Base-by-base conservation (phyloP, 345 rosid species). In the Camelina neglecta region DNA sequence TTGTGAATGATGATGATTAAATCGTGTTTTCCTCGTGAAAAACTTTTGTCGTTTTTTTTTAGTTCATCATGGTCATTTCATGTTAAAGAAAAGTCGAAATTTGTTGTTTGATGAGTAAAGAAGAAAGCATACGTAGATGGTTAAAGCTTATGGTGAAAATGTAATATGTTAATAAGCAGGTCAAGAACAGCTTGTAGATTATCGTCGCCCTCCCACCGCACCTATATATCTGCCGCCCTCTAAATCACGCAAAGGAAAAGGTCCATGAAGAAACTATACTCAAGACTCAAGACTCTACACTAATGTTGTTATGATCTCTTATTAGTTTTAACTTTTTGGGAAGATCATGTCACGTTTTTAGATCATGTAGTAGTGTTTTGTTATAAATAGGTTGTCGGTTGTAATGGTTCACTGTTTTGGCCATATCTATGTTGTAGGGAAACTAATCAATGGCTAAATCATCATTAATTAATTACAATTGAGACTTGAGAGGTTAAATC, bases 181-280 rank as follows among this genome's bases (percentile, higher is more conserved):
- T 67, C 69, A 68, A 48, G 53, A 48, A 7, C 53, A 16, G 21
- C 53, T 9, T 48, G 1, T 24, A 21, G 6, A 5, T 60, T 23
- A 15, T 7, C 8, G 44, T 8, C 41, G 18, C 8, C 79, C 79
- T 75, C 79, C 79, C 7, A 75, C 20, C 0, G 7, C 69, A 1
- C 80, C 80, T 54, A 76, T 76, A 0, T 76, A 51, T 26, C 7
- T 76, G 60, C 80, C 75, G 7, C 75, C 75, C 35, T 76, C 80
- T n/a, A 76, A 44, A 69, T 54, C 80, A 9, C 80, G 53, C 15
- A 69, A 62, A 62, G 80, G 75, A 63, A 76, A 26, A 55, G 80
- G 71, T 8, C 70, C 71, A 62, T 76, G 68, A 41, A 53, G 57
- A 60, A 56, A n/a, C 59, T 56, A 3, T 71, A 59, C 38, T 48